Evolutionary conservation across 2,329 filamentous ascomycete species (phyloP).

Genomic region (Diplodia intermedia): DNA sequence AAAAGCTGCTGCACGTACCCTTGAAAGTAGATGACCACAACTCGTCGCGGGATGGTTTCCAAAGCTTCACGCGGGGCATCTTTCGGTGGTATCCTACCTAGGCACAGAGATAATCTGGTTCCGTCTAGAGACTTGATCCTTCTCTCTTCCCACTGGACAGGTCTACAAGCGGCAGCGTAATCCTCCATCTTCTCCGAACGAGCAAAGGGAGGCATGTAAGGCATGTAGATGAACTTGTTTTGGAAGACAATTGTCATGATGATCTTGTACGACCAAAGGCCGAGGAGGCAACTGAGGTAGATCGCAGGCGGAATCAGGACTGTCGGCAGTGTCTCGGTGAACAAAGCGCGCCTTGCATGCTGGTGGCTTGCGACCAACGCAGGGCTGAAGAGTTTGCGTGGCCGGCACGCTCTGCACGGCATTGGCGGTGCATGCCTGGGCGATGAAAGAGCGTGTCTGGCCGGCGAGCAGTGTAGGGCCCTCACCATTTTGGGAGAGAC

Average conservation of each 20-base stretch:
- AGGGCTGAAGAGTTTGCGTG: neutral
- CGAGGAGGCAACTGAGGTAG: slow-evolving; percentile 69
- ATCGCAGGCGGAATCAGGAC: slow-evolving; percentile 69
- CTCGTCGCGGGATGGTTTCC: slow-evolving; percentile 36
- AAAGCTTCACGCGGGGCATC: neutral
- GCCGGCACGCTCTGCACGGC: neutral
- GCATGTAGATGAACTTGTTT: slow-evolving; percentile 84
- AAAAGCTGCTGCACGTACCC: slow-evolving; percentile 43
- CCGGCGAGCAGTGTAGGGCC: neutral
- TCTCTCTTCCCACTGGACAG: slow-evolving; percentile 72
- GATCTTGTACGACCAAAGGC: slow-evolving; percentile 70
- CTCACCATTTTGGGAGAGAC: neutral
- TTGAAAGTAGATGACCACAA: slow-evolving; percentile 58
- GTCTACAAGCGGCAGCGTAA: slow-evolving; percentile 65
- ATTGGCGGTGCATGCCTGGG: neutral
- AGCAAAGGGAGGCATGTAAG: slow-evolving; percentile 73
- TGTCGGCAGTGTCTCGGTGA: slow-evolving; percentile 47
- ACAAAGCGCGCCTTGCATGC: slow-evolving; percentile 32
- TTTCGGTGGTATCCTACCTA: slow-evolving; percentile 47
- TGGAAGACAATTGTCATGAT: slow-evolving; percentile 78
- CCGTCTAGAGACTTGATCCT: slow-evolving; percentile 68
- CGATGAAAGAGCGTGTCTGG: neutral
- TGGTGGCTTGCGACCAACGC: neutral
- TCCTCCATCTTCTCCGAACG: slow-evolving; percentile 70
- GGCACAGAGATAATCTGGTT: slow-evolving; percentile 67